Conservation (phyloP, 192 early-diverging fungal genomes). For the Diversispora eburnea region DNA sequence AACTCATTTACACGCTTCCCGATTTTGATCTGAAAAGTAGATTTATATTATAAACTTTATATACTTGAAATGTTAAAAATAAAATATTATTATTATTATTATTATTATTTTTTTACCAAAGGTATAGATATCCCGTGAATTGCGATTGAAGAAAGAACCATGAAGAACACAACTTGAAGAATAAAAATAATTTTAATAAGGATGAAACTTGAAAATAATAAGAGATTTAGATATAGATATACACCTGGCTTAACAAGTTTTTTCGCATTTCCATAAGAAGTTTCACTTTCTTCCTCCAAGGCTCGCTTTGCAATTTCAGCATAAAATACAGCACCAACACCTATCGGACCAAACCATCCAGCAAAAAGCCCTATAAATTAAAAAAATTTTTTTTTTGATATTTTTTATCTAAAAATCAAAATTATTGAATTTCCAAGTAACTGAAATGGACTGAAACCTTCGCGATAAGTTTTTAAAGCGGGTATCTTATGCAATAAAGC, state of each 20-base stretch:
- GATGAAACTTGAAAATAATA: background rate
- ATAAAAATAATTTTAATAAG: conserved; percentile 2
- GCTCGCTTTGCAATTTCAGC: conserved; percentile 40
- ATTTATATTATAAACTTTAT: background rate
- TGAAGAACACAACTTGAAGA: conserved; percentile 59
- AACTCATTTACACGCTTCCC: conserved; percentile 7
- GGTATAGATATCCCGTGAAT: conserved; percentile 80
- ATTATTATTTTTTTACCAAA: background rate
- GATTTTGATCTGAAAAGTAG: background rate
- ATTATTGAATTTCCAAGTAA: background rate
- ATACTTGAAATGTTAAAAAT: background rate
- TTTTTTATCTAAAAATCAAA: too few relatives aligned
- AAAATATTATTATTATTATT: background rate
- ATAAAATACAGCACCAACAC: conserved; percentile 54
- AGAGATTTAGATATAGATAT: background rate
- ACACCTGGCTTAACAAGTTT: conserved; percentile 9
- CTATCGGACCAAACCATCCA: conserved; percentile 90
- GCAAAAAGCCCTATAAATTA: conserved; percentile 50
- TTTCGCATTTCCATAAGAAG: background rate
- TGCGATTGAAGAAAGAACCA: conserved; percentile 75
- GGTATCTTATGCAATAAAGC: conserved; percentile 59
- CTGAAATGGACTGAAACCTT: conserved; percentile 41
- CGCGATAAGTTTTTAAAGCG: conserved; percentile 59
- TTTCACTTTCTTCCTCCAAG: background rate
- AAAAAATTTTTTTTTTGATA: background rate